Evolutionary conservation across 2,329 filamentous ascomycete genomes (phyloP).

Genomic region (Penicillium polonicum): DNA sequence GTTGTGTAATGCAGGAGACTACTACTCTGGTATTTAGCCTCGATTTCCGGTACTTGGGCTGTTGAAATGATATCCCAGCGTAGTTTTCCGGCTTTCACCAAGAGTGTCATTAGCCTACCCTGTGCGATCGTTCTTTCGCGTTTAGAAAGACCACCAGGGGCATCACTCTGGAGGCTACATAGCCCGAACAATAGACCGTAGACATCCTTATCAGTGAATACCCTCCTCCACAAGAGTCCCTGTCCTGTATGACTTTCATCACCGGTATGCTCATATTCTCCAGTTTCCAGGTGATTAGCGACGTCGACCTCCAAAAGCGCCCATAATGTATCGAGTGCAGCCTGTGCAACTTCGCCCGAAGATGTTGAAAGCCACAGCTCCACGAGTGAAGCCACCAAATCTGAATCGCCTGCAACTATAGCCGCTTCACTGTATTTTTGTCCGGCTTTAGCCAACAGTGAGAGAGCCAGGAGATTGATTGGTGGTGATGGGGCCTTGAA

Average conservation of each 20-base stretch:
- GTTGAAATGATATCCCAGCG: slow-evolving; percentile 56
- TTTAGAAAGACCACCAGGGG: slow-evolving; percentile 46
- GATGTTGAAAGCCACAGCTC: slow-evolving; percentile 59
- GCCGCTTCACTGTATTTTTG: slow-evolving; percentile 54
- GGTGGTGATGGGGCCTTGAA: slow-evolving; percentile 52
- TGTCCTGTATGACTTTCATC: slow-evolving; percentile 41
- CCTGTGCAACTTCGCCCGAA: slow-evolving; percentile 56
- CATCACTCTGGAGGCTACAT: slow-evolving; percentile 47
- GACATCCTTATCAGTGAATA: slow-evolving; percentile 61
- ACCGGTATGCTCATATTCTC: slow-evolving; percentile 19
- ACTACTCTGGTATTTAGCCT: slow-evolving; percentile 41
- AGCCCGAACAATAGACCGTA: slow-evolving; percentile 57
- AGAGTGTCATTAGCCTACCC: slow-evolving; percentile 58
- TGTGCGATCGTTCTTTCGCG: slow-evolving; percentile 60
- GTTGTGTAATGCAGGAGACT: slow-evolving; percentile 57
- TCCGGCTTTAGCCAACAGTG: slow-evolving; percentile 57
- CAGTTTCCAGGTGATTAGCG: slow-evolving; percentile 32
- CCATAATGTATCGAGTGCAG: slow-evolving; percentile 54
- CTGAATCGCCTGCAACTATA: slow-evolving; percentile 56
- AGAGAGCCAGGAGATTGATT: slow-evolving; percentile 57
- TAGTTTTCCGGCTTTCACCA: slow-evolving; percentile 53
- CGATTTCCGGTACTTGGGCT: slow-evolving; percentile 54
- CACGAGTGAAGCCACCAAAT: slow-evolving; percentile 55
- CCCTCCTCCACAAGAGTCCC: slow-evolving; percentile 60
- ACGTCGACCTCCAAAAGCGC: slow-evolving; percentile 54